phyloP scores from a whole-genome alignment of 2,329 filamentous ascomycete genomes.

The Ascochyta lentis region DNA sequence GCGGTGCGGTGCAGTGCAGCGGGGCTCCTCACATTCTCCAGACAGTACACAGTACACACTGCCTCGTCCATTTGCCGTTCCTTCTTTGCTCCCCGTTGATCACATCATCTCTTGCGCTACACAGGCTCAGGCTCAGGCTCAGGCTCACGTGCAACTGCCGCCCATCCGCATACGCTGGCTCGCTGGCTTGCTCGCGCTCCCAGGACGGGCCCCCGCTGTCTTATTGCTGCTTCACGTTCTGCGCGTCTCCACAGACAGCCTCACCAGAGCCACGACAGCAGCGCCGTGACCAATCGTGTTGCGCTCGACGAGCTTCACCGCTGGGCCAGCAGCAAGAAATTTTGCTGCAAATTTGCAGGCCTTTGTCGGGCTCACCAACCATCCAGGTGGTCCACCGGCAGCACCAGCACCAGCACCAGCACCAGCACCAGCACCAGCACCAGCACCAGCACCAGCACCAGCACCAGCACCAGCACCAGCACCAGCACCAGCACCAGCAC shows the following conservation, averaged over 20 bases:
- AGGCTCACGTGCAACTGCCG: constrained; percentile 13
- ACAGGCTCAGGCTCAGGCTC: not conserved
- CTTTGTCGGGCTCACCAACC: constrained; percentile 16
- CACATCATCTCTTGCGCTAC: constrained; percentile 11
- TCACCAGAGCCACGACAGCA: constrained; percentile 15
- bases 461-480: not conserved
- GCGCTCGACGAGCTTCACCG: constrained; percentile 19
- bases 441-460: no score
- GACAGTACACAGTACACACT: not conserved
- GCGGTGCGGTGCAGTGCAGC: not conserved
- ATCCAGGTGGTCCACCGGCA: constrained; percentile 6
- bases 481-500: not conserved
- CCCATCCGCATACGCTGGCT: constrained; percentile 10
- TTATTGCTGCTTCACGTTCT: constrained; percentile 17
- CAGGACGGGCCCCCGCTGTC: constrained; percentile 18
- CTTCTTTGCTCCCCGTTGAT: constrained; percentile 1
- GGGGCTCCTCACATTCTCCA: constrained; percentile 19
- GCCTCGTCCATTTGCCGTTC: constrained; percentile 3
- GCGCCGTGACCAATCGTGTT: constrained; percentile 14
- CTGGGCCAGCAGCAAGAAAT: constrained; percentile 13
- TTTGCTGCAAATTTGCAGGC: constrained; percentile 20
- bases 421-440: constrained; percentile 1
- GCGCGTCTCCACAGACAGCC: constrained; percentile 15
- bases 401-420: not conserved
- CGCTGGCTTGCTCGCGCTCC: constrained; percentile 3